These are phyloP conservation scores for Papilionanthe hybrid DNA, from an alignment of 116 monocot genomes.

Conservation along the genomic window DNA sequence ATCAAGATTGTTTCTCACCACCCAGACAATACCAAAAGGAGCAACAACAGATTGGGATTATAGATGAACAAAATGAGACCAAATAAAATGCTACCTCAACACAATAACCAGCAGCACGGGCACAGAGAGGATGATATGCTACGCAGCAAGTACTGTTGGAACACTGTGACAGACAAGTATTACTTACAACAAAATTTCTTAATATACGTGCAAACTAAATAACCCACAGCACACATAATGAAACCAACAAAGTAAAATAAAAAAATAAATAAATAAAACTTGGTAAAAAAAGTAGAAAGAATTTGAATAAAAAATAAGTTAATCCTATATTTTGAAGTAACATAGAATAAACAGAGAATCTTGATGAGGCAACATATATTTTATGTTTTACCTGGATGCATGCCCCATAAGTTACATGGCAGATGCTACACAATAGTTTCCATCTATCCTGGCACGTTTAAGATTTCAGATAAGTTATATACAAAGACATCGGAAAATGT, in stretches of 20 bases:
- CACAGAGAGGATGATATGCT: conserved; percentile 99
- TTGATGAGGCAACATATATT: background rate
- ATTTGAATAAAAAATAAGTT: background rate
- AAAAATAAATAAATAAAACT: too few species aligned
- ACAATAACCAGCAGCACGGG: conserved; percentile 97
- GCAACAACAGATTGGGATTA: background rate
- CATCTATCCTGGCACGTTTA: conserved; percentile 68
- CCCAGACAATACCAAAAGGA: background rate
- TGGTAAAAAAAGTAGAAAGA: background rate
- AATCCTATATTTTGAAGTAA: too few species aligned
- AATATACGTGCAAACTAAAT: background rate
- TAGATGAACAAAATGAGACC: background rate
- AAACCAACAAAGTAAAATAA: background rate
- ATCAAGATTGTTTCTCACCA: background rate
- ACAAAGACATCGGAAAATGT: background rate
- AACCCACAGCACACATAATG: too few species aligned
- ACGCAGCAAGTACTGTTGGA: conserved; percentile 77
- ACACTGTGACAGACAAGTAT: conserved; percentile 46
- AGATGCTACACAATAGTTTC: conserved; percentile 97
- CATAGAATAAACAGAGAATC: background rate
- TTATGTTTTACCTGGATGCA: conserved; percentile 77
- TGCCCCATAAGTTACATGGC: conserved; percentile 92
- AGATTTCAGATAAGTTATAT: conserved; percentile 9
- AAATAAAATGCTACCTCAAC: conserved; percentile 57
- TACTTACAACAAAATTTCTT: background rate